These are phyloP conservation scores for Termitomyces sp. DNA, from an alignment of 768 basidiomycete species.

Conservation along the genomic window DNA sequence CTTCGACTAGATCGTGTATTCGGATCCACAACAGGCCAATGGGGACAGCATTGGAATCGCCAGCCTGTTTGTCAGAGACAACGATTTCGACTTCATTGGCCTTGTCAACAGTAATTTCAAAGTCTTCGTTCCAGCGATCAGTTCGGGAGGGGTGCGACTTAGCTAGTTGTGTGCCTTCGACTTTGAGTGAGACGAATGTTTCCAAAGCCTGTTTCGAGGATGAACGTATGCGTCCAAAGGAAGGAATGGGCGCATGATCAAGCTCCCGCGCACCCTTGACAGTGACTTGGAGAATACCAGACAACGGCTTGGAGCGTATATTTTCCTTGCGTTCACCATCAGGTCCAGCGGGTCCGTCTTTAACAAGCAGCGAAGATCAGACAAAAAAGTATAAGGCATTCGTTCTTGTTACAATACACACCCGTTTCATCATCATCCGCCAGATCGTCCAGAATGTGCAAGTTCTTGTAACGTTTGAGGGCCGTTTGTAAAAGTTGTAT, in stretches of 20 bases:
- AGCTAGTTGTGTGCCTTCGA: constrained; percentile 92
- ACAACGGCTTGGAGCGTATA: constrained; percentile 88
- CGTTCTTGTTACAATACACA: constrained; percentile 23
- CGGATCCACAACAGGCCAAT: constrained; percentile 95
- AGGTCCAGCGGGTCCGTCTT: constrained; percentile 45
- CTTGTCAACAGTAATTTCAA: constrained; percentile 95
- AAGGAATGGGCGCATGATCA: constrained; percentile 83
- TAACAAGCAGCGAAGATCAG: background rate
- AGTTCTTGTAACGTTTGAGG: constrained; percentile 92
- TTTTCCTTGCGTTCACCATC: constrained; percentile 91
- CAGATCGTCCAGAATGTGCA: constrained; percentile 88
- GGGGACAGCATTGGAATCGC: constrained; percentile 77
- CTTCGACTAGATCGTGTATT: constrained; percentile 92
- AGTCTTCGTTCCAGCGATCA: constrained; percentile 97
- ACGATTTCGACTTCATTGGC: constrained; percentile 98
- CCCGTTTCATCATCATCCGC: constrained; percentile 83
- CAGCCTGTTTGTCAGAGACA: constrained; percentile 87
- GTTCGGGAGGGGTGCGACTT: constrained; percentile 90
- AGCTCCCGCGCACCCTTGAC: constrained; percentile 90
- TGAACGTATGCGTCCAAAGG: constrained; percentile 57
- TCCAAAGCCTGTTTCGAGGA: constrained; percentile 79
- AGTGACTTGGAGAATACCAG: constrained; percentile 87
- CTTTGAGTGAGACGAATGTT: constrained; percentile 90
- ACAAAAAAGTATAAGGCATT: background rate
- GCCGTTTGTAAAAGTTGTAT: constrained; percentile 90